Evolutionary conservation across 2,329 filamentous ascomycete genomes (phyloP), one percentile per base, ranked within the genome.

Genomic region (Parascedosporium putredinis): DNA sequence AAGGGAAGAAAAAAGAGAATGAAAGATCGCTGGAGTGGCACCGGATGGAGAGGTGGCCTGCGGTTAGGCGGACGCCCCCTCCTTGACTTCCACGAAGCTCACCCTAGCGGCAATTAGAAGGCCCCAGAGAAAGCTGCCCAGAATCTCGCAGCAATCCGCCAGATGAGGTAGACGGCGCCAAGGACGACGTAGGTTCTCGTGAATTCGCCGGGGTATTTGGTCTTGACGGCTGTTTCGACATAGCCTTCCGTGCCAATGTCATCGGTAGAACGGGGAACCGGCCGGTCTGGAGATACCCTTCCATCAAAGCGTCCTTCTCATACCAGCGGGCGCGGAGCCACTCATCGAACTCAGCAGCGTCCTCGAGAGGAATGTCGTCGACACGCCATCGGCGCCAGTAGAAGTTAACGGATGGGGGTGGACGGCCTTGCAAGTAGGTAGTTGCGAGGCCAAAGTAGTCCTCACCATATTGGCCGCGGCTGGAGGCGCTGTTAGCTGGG

Each of bases 391-490:
- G 82, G 49, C 93, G 81, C 88, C 91, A 98, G 67, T 95, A 86
- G 72, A 97, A 90, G 66, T 96, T 97, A 59, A 97, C 90, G 1
- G 89, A 95, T 63, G 90, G 95, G 2, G 91, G 93, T 1, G 90
- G 84, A 1, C 87, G 81, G 10, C 93, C 90, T 64, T 93, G 81
- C 54, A 96, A 83, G 62, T 93, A 95, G 3, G 88, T 94, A 45
- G 89, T 89, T 2, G 80, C 78, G 3, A 98, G 73, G 0, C 87
- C 90, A 65, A 94, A 97, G 59, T 87, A 85, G 45, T 94, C 81
- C 62, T 97, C 90, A n/a, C 91, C 90, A 57, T 84, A 96, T 58
- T 85, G 77, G 34, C 84, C 86, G 52, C 83, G 84, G 22, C 84
- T 88, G 58, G 45, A 14, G 29, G 23, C 49, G 57, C 45, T 58